Base-by-base conservation (phyloP, 2,329 filamentous ascomycete species). In the Taxawa tesnikishii region DNA sequence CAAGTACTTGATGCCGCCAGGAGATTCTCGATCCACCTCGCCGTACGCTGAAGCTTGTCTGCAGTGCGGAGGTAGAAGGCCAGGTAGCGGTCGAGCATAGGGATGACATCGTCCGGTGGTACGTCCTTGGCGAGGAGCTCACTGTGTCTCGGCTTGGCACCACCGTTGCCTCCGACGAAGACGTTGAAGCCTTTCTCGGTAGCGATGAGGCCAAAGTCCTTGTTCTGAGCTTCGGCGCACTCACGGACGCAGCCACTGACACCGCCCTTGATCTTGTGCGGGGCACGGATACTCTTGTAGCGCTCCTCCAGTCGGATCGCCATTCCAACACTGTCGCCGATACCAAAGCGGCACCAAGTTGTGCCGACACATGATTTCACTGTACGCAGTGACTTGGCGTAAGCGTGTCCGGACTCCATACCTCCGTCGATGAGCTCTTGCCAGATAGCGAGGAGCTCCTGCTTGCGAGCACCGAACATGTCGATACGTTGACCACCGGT, bases 61-160 rank as follows among this genome's bases (percentile, higher is more conserved):
- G 83, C 85, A 1, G 87, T 92, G 43, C 84, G 81, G 47, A 94
- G 90, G 60, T 94, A 94, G 64, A 94, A 88, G 59, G 87, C 83
- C 15, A 94, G 70, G 50, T 90, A 94, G 27, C 87, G 77, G 54
- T 94, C 87, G 3, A 94, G 65, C 36, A 94, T 80, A 1, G 83
- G 75, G 6, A 93, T 68, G 6, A 93, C 77, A 47, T 92, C 80
- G 31, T 83, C 75, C 0, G 83, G 80, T 1, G 83, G 74, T 0
- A 93, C 83, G 46, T 94, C 84, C 51, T 85, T 87, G 38, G 83
- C 83, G 1, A 94, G 69, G 2, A 94, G 67, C 46, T 92, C 83
- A 1, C 79, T 75, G 51, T 94, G 85, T 23, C 72, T 67, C 4
- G 85, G 85, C 44, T 83, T 88, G 11, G 83, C 83, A 37, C 87